Conservation (phyloP, 768 basidiomycete genomes). For the Kwoniella sp. region DNA sequence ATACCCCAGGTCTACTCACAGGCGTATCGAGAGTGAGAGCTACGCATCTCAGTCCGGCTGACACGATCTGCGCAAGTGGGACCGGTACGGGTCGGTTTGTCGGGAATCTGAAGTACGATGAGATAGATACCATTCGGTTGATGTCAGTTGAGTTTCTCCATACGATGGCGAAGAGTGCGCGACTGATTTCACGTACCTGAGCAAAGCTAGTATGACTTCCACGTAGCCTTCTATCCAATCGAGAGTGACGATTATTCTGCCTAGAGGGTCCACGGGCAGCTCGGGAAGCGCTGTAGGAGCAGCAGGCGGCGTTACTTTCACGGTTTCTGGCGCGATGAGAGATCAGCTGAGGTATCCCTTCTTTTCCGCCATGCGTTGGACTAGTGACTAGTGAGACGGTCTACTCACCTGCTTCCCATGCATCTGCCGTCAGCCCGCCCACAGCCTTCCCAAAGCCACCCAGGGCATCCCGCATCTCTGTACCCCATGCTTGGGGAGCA, state of each 20-base stretch:
- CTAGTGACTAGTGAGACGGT: too few species aligned
- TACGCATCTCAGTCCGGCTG: constrained; percentile 47
- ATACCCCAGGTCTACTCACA: constrained; percentile 26
- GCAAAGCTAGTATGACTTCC: constrained; percentile 38
- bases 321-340: constrained; percentile 19
- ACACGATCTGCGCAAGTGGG: constrained; percentile 51
- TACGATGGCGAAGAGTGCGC: too few species aligned
- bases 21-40: constrained; percentile 42
- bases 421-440: constrained; percentile 33
- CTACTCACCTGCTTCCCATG: constrained; percentile 39
- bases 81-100: constrained; percentile 53
- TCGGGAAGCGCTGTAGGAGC: constrained; percentile 23
- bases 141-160: not conserved
- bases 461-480: constrained; percentile 41
- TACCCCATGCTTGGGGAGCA: constrained; percentile 32
- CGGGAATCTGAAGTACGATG: constrained; percentile 29
- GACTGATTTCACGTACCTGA: constrained; percentile 38
- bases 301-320: constrained; percentile 20
- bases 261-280: constrained; percentile 32
- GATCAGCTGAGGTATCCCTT: not conserved
- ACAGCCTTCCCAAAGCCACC: constrained; percentile 33
- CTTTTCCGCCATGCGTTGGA: not conserved
- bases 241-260: constrained; percentile 27
- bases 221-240: constrained; percentile 43
- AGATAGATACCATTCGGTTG: not conserved